Evolutionary conservation across 73 alveolate species (phyloP).

Genomic region (Paramecium biaurelia): DNA sequence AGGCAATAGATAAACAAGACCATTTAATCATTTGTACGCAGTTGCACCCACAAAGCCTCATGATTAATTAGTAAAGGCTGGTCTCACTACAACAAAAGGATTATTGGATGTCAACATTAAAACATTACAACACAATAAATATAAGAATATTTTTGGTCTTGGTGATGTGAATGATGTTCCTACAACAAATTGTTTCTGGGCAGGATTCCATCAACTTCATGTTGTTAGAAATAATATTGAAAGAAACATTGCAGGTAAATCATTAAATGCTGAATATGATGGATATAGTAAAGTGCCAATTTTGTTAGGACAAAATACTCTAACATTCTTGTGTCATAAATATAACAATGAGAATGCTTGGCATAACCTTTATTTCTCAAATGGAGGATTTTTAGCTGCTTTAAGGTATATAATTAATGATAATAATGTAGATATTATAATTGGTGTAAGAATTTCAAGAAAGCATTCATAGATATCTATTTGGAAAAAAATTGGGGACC

Average conservation of each 20-base stretch:
- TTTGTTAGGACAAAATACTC: constrained; percentile 44
- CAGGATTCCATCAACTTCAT: constrained; percentile 58
- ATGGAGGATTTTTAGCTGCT: constrained; percentile 54
- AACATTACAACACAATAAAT: constrained; percentile 56
- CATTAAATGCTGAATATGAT: constrained; percentile 55
- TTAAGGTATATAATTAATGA: background rate
- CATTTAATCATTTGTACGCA: constrained; percentile 39
- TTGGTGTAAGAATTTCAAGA: constrained; percentile 55
- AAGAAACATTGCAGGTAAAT: constrained; percentile 47
- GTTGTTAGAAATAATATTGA: constrained; percentile 58
- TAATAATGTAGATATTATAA: constrained; percentile 24
- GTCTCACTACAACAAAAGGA: constrained; percentile 52
- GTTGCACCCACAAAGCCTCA: constrained; percentile 55
- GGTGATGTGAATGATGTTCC: constrained; percentile 65
- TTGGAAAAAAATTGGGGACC: constrained; percentile 50
- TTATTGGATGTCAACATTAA: constrained; percentile 48
- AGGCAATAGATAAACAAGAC: constrained; percentile 51
- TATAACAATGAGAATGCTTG: constrained; percentile 47
- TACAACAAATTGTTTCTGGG: constrained; percentile 66
- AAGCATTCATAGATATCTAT: constrained; percentile 40
- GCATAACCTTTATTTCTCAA: constrained; percentile 47
- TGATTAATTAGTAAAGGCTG: constrained; percentile 56
- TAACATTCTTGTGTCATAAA: constrained; percentile 45
- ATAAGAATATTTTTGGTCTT: constrained; percentile 58
- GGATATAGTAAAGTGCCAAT: constrained; percentile 62